Evolutionary conservation across 306 rosid genomes (phyloP), one percentile per base, ranked within the genome.

Genomic region (Glycyrrhiza uralensis): DNA sequence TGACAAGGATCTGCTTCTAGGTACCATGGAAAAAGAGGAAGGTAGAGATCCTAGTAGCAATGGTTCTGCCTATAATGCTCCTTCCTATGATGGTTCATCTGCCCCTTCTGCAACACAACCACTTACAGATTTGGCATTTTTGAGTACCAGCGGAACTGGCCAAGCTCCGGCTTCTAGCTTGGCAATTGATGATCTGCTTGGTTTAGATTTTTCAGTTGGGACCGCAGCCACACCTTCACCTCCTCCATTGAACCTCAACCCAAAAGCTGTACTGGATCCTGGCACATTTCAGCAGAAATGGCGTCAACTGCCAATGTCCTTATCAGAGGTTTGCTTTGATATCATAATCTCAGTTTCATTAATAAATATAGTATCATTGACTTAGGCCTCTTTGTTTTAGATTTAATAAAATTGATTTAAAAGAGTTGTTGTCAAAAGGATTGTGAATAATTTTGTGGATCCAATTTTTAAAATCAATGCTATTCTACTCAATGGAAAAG

Each of bases 221-320:
- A 62, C 89, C 46, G 85, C 86, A 17, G 77, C 86, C 30, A 45
- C 89, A 18, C 90, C 97, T 42, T 47, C 90, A 6, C 91, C 95
- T 26, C 92, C 97, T 73, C 71, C 85, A 9, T 79, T 95, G 89
- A 87, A 66, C 80, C 96, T 95, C 63, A 91, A 89, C 66, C 82
- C 95, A 11, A 95, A 95, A 79, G 96, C 99, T 78, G 78, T 47
- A 45, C 73, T 91, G 80, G 99, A 90, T 78, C 97, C 99, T 15
- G 80, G 92, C 67, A 58, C 92, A 41, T 95, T 95, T 81, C 99
- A 95, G 90, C 99, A 91, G 72, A 95, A 91, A 81, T 95, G 99
- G 99, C 99, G 96, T 76, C 99, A 91, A 81, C 83, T 95, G 39
- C 93, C 99, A 17, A 30, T 95, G 81, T 88, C 97, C 14, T 39